Percentiles rank a stretch among this genome's conserved stretches.
Evolutionary conservation across 1,284 basidiomycete genomes (phyloP).

Genomic region (Ganoderma lucidum): DNA sequence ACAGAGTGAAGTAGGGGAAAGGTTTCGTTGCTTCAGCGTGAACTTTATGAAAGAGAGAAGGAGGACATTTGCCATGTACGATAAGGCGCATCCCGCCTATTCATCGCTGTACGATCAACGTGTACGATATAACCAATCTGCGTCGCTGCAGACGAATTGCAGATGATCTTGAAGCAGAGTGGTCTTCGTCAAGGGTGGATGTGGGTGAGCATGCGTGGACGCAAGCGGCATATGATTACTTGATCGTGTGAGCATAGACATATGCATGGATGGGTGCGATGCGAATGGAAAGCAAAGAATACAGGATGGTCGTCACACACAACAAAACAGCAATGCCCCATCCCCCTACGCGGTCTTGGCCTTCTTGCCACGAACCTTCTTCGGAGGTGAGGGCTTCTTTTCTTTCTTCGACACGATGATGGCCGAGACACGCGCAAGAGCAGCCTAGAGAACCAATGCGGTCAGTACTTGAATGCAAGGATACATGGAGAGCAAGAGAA

Average conservation of each 20-base stretch:
- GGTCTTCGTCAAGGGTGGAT: not conserved
- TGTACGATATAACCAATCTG: slow-evolving; percentile 6
- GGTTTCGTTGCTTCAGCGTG: not conserved
- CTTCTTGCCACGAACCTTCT: slow-evolving; percentile 81
- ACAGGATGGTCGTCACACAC: slow-evolving; percentile 29
- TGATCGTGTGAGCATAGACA: slow-evolving; percentile 33
- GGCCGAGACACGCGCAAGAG: slow-evolving; percentile 84
- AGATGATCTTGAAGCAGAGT: not conserved
- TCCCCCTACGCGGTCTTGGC: slow-evolving; percentile 33
- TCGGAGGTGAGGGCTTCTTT: slow-evolving; percentile 74
- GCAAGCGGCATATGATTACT: slow-evolving; percentile 34
- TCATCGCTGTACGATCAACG: not conserved
- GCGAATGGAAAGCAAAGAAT: slow-evolving; percentile 34
- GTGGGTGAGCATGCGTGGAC: slow-evolving; percentile 23
- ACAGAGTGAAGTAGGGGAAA: not conserved
- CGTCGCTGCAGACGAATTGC: not conserved
- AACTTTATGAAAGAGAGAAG: not conserved
- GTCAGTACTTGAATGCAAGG: slow-evolving; percentile 30
- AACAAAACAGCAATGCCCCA: slow-evolving; percentile 18
- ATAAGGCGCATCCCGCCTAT: not conserved
- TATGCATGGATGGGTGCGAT: slow-evolving; percentile 29
- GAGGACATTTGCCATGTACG: not conserved
- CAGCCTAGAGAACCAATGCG: slow-evolving; percentile 58
- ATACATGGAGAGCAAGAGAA: slow-evolving; percentile 4
- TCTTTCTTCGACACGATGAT: slow-evolving; percentile 76